Evolutionary conservation across 2,329 filamentous ascomycete genomes (phyloP), one percentile per base, ranked within the genome.

Genomic region (Phialophora expanda): DNA sequence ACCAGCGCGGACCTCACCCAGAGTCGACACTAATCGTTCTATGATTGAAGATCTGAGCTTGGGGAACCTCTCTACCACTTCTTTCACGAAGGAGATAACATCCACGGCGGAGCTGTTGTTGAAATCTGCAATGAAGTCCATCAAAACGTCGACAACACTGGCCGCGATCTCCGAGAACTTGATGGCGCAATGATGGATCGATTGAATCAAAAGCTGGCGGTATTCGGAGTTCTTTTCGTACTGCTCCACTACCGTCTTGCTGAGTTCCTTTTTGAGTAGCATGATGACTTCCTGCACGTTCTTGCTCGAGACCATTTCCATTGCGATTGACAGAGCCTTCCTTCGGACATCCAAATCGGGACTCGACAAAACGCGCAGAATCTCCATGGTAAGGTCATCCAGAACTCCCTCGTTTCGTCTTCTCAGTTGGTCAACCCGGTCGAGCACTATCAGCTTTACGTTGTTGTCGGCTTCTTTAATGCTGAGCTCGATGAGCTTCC

Each of bases 391-490:
- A 56, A 98, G 81, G 74, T 99, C 95, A 75, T 98, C 93, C 65
- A 99, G 80, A 22, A 98, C 88, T 60, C 93, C 93, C 75, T 95
- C 91, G 73, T 97, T 96, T 79, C 92, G 92, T 76, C 90, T 89
- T 73, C 93, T 87, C 69, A 97, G 79, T 74, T 94, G 89, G 74
- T 97, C 90, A 44, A 99, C 95, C 54, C 94, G 90, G 75, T 98
- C 95, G 51, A 99, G 85, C 22, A 99, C 95, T 73, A 99, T 99
- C 54, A 99, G 88, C 82, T 99, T 99, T 70, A 99, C 95, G 76
- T 99, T 99, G 83, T 99, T 99, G 78, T 99, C 95, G 0, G 95
- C 90, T 80, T 98, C 95, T 81, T 96, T 97, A 77, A 99, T 97
- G 76, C 91, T 93, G 8, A 99, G 84, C 78, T 99, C 95, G 70